A percentile compares a stretch with the other conserved stretches of the same genome.
Evolutionary conservation across 2,329 filamentous ascomycete species (phyloP).

Genomic region (Botrytis deweyae): DNA sequence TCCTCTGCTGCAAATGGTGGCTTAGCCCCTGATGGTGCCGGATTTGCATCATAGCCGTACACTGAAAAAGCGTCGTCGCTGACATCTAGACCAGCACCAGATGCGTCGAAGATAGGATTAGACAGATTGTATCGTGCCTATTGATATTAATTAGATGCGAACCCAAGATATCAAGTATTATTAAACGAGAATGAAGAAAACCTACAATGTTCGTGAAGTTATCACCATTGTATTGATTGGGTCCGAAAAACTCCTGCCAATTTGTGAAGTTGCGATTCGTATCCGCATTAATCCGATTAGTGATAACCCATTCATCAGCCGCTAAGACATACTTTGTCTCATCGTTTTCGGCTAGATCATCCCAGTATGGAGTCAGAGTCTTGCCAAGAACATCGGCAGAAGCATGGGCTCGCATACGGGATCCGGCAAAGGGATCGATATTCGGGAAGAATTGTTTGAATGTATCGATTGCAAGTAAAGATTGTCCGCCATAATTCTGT

Average conservation of each 20-base stretch:
- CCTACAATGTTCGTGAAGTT: conserved; percentile 31
- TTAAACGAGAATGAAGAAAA: neutral
- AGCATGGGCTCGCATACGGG: conserved; percentile 30
- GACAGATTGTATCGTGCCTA: conserved; percentile 34
- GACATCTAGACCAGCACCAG: conserved; percentile 23
- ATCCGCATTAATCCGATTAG: conserved; percentile 27
- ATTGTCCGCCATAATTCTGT: conserved; percentile 58
- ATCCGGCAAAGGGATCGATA: conserved; percentile 33
- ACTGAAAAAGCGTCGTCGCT: conserved; percentile 35
- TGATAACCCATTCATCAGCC: conserved; percentile 31
- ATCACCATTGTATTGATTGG: conserved; percentile 28
- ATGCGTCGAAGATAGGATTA: conserved; percentile 29
- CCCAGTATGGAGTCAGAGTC: conserved; percentile 32
- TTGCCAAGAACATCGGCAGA: conserved; percentile 29
- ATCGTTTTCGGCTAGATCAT: conserved; percentile 20
- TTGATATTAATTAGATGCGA: neutral
- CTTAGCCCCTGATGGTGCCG: conserved; percentile 25
- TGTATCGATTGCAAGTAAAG: conserved; percentile 56
- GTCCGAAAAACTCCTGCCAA: conserved; percentile 31
- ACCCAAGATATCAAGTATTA: neutral
- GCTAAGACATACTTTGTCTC: conserved; percentile 27
- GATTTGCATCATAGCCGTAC: conserved; percentile 33
- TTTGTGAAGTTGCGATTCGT: conserved; percentile 30
- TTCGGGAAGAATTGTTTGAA: conserved; percentile 46
- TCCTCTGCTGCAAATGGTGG: conserved; percentile 43